phyloP scores from a whole-genome alignment of 192 early-diverging fungal species.

The Coemansia umbellata region DNA sequence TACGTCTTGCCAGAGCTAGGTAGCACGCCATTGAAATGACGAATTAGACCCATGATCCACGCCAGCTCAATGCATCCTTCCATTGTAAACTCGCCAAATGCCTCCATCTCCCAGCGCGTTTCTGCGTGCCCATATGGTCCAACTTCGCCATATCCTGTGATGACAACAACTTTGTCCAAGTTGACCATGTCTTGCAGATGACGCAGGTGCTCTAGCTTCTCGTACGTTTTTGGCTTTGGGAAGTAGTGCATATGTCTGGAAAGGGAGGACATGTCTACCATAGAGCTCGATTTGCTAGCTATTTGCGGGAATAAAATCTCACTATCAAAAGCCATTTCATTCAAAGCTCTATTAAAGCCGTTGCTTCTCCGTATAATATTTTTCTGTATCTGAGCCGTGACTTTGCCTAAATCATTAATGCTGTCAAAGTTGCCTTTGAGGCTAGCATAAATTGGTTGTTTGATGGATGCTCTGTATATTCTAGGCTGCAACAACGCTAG shows the following conservation, averaged over 20 bases:
- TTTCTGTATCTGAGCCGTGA: background rate
- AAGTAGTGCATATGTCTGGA: constrained; percentile 88
- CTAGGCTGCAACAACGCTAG: constrained; percentile 80
- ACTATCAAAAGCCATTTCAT: background rate
- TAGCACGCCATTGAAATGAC: constrained; percentile 63
- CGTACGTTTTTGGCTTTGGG: constrained; percentile 66
- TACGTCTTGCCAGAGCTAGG: constrained; percentile 5
- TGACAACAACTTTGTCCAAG: constrained; percentile 84
- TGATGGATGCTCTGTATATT: constrained; percentile 65
- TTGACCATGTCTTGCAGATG: constrained; percentile 75
- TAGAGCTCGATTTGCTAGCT: background rate
- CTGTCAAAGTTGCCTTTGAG: constrained; percentile 78
- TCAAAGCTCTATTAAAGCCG: background rate
- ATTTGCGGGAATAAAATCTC: background rate
- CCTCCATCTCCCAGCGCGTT: constrained; percentile 96
- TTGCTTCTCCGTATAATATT: background rate
- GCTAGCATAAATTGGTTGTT: constrained; percentile 84
- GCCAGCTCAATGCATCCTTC: constrained; percentile 90
- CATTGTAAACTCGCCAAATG: constrained; percentile 54
- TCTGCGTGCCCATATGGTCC: constrained; percentile 84
- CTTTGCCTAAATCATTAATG: constrained; percentile 44
- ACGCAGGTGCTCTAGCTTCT: constrained; percentile 61
- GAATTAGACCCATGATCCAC: constrained; percentile 95
- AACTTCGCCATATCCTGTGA: constrained; percentile 90
- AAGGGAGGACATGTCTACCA: constrained; percentile 53